Evolutionary conservation across 805 yeast genomes (phyloP).

Genomic region (Komagataella ulmi): DNA sequence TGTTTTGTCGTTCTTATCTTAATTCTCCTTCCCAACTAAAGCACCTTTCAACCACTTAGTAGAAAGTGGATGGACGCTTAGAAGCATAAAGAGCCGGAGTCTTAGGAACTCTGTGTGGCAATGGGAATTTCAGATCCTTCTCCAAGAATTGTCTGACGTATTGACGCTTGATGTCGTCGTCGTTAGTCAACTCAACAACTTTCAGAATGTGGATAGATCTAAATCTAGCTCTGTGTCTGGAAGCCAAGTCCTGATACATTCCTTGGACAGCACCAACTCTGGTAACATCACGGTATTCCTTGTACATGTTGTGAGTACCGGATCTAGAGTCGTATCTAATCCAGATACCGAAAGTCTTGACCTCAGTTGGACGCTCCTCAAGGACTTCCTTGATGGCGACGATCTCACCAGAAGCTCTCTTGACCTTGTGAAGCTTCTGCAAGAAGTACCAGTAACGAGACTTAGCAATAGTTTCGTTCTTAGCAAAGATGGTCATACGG

Average conservation of each 20-base stretch:
- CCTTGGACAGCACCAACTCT: constrained; percentile 98
- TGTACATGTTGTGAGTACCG: constrained; percentile 99
- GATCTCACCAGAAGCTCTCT: constrained; percentile 99
- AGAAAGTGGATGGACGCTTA: constrained; percentile 95
- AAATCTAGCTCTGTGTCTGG: constrained; percentile 99
- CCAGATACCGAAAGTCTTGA: constrained; percentile 99
- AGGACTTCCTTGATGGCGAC: constrained; percentile 83
- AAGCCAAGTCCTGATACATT: constrained; percentile 99
- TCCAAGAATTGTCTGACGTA: constrained; percentile 95
- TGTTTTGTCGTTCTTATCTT: not conserved
- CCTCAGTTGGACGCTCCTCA: constrained; percentile 97
- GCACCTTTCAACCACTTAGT: constrained; percentile 35
- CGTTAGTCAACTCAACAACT: constrained; percentile 97
- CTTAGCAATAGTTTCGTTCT: constrained; percentile 98
- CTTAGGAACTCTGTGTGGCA: constrained; percentile 98
- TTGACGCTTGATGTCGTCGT: constrained; percentile 98
- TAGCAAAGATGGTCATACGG: constrained; percentile 99
- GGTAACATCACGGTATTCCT: constrained; percentile 99
- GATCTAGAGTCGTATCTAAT: constrained; percentile 99
- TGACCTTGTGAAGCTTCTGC: constrained; percentile 98
- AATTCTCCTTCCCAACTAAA: not conserved
- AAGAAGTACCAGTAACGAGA: constrained; percentile 99
- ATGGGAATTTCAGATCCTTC: constrained; percentile 97
- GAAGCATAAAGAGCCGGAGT: constrained; percentile 77
- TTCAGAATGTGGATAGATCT: constrained; percentile 98